Base-by-base conservation (phyloP, 495 filamentous ascomycete species). In the Neurospora sp. region DNA sequence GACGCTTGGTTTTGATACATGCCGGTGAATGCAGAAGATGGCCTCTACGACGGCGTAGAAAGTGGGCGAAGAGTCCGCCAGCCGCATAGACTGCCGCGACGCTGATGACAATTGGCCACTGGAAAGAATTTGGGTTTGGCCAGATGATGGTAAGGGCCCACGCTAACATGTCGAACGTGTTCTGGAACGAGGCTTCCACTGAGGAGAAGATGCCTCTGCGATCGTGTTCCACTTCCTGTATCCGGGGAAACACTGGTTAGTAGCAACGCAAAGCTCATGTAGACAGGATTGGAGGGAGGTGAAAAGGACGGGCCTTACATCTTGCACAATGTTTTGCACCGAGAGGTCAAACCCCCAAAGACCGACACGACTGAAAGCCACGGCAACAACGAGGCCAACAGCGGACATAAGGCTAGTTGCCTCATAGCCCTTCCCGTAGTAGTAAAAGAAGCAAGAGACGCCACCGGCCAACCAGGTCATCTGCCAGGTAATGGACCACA, bases 271-370 rank as follows among this genome's bases (percentile, higher is more conserved):
- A 2, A 17, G 54, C 28, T 62, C 28, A 2, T 0, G 3, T 19
- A 19, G 24, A 34, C 28, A 4, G 54, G 15, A 9, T 5, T 54
- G 4, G 38, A 71, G 38, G 13, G 17, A 13, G 39, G 62, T 19
- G 59, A 62, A 42, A 28, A 19, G 15, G 37, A 70, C 4, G 19
- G 21, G 34, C 15, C 84, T 76, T 76, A 90, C 89, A 74, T 90
- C 89, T 77, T 93, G 91, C 0, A 93, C 82, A 15, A 92, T 84
- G 66, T 85, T 84, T 76, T 93, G 91, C 9, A 83, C 87, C 37
- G 84, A 88, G 2, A 93, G 81, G 76, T 93, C 91, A 73, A 89
- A 92, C 0, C 90, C 89, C 86, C 91, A 89, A 0, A 93, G 82
- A 0, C 91, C 91, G 7, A 92, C 42, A 0, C 91, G 84, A 71